Evolutionary conservation across 2,329 filamentous ascomycete genomes (phyloP), one percentile per base, ranked within the genome.

Genomic region (Epichloe elymi): DNA sequence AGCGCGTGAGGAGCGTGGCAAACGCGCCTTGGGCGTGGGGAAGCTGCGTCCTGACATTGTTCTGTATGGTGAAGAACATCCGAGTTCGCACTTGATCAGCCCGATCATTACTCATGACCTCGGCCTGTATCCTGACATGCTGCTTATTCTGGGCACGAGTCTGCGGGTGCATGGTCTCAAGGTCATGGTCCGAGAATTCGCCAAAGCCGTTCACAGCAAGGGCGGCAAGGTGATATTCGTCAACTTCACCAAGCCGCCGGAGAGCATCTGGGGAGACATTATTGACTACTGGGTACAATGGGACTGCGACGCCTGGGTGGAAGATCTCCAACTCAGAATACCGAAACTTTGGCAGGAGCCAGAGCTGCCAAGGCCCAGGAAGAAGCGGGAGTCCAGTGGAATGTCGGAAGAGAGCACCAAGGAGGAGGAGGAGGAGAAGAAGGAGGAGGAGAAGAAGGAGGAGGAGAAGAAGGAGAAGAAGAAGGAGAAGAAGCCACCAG

Each of bases 201-300:
- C 83, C 33, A 85, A 83, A 59, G 78, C 82, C 0, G 80, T 86
- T 0, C 84, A 87, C 63, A 79, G 73, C 57, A 79, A 73, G 48
- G 80, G 79, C 23, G 83, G 83, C 51, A 83, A 78, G 50, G 83
- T 88, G 0, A 72, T 87, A 4, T 86, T 86, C 65, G 79, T 87
- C 55, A 88, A 88, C 64, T 77, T 82, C 20, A 86, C 83, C 1
- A 84, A 84, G 58, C 83, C 83, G 0, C 74, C 83, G 0, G 82
- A 86, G 60, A 87, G 83, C 60, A 76, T 75, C 1, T 88, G 84
- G 84, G 79, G 82, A 1, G 83, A 86, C 50, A 69, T 86, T 0
- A 83, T 88, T 49, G 84, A 88, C 64, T 85, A 82, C 55, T 86
- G 83, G 78, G 74, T 88, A 1, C 74, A 84, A 55, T 86, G 82